These are phyloP conservation scores for Beauveria rudraprayagi DNA, from an alignment of 2,329 filamentous ascomycete genomes.

Conservation along the genomic window DNA sequence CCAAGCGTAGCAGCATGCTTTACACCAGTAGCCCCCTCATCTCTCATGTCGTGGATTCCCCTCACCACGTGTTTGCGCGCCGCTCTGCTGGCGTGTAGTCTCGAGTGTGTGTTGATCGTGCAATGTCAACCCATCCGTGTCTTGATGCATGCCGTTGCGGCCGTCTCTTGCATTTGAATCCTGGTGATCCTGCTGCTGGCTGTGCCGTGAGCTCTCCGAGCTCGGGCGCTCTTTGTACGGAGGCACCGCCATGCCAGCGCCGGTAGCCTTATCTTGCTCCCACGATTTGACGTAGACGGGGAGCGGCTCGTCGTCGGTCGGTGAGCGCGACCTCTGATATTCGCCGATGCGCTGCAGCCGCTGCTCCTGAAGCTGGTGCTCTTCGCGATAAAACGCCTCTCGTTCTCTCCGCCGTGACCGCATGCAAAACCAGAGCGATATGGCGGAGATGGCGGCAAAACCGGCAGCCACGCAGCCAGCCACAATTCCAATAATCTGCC, in stretches of 20 bases:
- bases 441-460: neutral
- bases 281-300: slow-evolving; percentile 4
- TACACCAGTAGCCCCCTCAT: neutral
- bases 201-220: slow-evolving; percentile 2
- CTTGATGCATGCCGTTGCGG: neutral
- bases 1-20: neutral
- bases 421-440: neutral
- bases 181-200: neutral
- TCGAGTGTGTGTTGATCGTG: neutral
- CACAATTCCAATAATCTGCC: slow-evolving; percentile 9
- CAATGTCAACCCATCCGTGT: neutral
- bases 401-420: neutral
- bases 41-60: neutral
- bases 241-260: neutral
- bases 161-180: neutral
- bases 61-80: neutral
- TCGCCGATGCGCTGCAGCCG: slow-evolving; percentile 2
- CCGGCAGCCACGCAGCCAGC: slow-evolving; percentile 3
- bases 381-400: slow-evolving; percentile 1
- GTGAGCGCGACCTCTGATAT: slow-evolving; percentile 3
- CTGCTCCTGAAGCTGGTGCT: slow-evolving; percentile 6
- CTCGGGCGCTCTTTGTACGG: slow-evolving; percentile 9
- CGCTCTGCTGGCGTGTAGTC: neutral
- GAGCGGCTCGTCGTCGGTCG: slow-evolving; percentile 4
- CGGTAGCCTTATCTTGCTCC: slow-evolving; percentile 1